Base-by-base conservation (phyloP, 305 asterid genomes). In the Solanum aculeatissimum region DNA sequence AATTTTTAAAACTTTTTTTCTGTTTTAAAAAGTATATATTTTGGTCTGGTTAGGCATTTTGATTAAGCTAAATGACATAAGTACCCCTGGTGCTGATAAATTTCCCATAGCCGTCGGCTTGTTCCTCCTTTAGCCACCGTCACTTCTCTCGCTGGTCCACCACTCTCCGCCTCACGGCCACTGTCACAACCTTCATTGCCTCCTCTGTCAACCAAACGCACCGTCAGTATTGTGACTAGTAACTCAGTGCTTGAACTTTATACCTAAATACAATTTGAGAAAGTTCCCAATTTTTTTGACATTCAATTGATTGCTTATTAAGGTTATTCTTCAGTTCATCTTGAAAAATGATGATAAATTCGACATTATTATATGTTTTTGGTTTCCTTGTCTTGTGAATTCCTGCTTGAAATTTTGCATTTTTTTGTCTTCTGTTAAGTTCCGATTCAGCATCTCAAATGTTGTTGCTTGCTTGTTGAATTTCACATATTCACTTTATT, bases 21-120 rank as follows among this genome's bases (percentile, higher is more conserved):
- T 32, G 3, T 32, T 0, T 4, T 0, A 3, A 32, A 32, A 32
- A 0, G 3, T 32, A 3, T 32, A 3, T 32, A 0, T 32, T 32
- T 32, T 32, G 0, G 6, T 38, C 5, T 32, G 38, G 3, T 32
- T 32, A 32, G 2, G 6, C 7, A 38, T 38, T 5, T 38, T 38
- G 6, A 38, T 38, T 6, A 40, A 40, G 45, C 45, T 40, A 40
- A 40, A 40, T 40, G 45, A 40, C 45, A 40, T 1, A 40, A 40
- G 45, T 7, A 40, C 45, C 45, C 9, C 45, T 40, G 6, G 40
- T 35, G 0, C 40, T 35, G 40, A 35, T 35, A 35, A 35, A 35
- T 35, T 35, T 35, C 40, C 40, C 7, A 35, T 35, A 35, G 40
- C 40, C 40, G 40, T 35, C 40, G 40, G 45, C 45, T 40, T 7